A percentile compares a stretch with the other conserved stretches of the same genome.
Conservation (phyloP, 2,329 filamentous ascomycete species). For the Sclerotinia minor region DNA sequence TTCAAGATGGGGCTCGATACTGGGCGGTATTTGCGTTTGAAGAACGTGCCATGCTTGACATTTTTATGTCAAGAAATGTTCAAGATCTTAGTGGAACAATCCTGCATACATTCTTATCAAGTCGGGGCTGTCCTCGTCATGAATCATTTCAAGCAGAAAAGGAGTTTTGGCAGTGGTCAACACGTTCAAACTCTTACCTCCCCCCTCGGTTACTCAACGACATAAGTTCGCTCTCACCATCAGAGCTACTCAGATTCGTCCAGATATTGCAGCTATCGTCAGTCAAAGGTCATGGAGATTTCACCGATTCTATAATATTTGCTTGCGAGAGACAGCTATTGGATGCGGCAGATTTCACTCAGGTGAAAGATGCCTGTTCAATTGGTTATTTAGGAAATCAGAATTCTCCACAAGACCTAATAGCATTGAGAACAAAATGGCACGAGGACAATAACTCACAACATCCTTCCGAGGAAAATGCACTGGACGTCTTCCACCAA, state of each 20-base stretch:
- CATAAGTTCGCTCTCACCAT: slow-evolving; percentile 46
- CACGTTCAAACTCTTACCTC: slow-evolving; percentile 34
- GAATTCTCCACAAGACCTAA: slow-evolving; percentile 42
- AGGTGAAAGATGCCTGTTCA: slow-evolving; percentile 45
- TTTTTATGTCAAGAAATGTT: slow-evolving; percentile 44
- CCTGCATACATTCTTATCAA: slow-evolving; percentile 45
- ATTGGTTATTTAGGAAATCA: slow-evolving; percentile 46
- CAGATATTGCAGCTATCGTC: slow-evolving; percentile 18
- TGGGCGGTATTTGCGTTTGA: slow-evolving; percentile 42
- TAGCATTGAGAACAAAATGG: slow-evolving; percentile 47
- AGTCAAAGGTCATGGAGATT: neutral
- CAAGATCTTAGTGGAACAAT: slow-evolving; percentile 41
- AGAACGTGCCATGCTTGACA: slow-evolving; percentile 35
- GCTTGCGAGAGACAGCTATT: slow-evolving; percentile 24
- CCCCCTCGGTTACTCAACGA: slow-evolving; percentile 46
- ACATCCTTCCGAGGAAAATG: slow-evolving; percentile 42
- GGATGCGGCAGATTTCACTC: slow-evolving; percentile 35
- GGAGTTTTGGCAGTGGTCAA: slow-evolving; percentile 43
- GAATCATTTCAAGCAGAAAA: slow-evolving; percentile 44
- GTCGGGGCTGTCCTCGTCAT: slow-evolving; percentile 42
- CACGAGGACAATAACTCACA: slow-evolving; percentile 44
- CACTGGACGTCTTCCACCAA: slow-evolving; percentile 45
- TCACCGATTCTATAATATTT: slow-evolving; percentile 11
- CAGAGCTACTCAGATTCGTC: slow-evolving; percentile 22
- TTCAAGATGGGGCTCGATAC: slow-evolving; percentile 41